Evolutionary conservation across 2,329 filamentous ascomycete species (phyloP).

Genomic region (Fusarium sp.): DNA sequence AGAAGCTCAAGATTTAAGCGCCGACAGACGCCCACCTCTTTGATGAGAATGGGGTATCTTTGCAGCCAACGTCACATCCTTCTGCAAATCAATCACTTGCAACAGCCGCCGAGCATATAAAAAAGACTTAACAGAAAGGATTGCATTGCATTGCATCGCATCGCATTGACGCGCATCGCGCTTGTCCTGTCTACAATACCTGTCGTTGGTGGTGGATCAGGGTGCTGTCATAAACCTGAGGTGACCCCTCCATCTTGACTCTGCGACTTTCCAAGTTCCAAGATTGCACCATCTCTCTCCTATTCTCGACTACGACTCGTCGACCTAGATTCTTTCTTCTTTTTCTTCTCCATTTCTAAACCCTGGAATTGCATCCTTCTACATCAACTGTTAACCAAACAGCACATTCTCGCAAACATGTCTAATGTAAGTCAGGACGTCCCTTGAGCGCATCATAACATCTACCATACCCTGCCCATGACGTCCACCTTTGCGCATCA

Average conservation of each 20-base stretch:
- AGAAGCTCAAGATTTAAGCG: constrained; percentile 40
- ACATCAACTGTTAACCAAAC: background rate
- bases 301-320: constrained; percentile 21
- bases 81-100: constrained; percentile 29
- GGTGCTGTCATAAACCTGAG: constrained; percentile 24
- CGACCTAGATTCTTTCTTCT: constrained; percentile 7
- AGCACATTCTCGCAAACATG: constrained; percentile 39
- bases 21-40: constrained; percentile 42
- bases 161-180: constrained; percentile 41
- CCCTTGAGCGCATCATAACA: constrained; percentile 25
- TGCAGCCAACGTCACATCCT: constrained; percentile 21
- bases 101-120: constrained; percentile 25
- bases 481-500: constrained; percentile 16
- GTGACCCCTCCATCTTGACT: constrained; percentile 39
- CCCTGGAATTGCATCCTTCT: background rate
- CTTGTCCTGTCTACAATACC: constrained; percentile 29
- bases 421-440: constrained; percentile 47
- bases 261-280: constrained; percentile 39
- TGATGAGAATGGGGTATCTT: constrained; percentile 9
- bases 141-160: constrained; percentile 25
- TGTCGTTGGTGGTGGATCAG: constrained; percentile 24
- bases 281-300: constrained; percentile 23
- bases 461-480: constrained; percentile 7
- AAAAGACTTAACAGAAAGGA: background rate
- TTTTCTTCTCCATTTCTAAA: background rate